phyloP scores from a whole-genome alignment of 192 early-diverging fungal genomes.

The Mortierella alpina region DNA sequence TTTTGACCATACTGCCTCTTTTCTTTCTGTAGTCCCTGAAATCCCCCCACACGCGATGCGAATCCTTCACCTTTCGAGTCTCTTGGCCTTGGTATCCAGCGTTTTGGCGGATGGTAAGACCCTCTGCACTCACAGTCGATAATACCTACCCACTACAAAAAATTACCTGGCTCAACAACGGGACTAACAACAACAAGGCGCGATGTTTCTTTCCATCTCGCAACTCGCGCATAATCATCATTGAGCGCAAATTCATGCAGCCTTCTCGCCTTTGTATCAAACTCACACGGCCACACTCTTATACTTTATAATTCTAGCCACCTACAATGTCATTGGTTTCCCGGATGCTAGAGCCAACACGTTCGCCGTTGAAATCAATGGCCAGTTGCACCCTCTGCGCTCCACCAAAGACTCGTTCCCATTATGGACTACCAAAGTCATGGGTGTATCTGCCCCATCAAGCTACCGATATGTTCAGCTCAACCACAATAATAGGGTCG shows the following conservation, averaged over 20 bases:
- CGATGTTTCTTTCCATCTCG: no score
- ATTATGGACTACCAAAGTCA: conserved; percentile 35
- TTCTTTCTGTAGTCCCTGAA: no score
- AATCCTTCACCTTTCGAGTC: conserved; percentile 7
- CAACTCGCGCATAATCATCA: no score
- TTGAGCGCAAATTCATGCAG: no score
- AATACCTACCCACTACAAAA: no score
- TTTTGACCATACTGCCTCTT: no score
- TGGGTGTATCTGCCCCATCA: conserved; percentile 9
- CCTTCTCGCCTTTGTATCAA: not conserved
- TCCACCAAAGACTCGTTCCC: conserved; percentile 29
- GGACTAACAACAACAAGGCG: no score
- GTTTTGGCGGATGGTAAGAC: conserved; percentile 35
- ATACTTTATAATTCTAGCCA: conserved; percentile 7
- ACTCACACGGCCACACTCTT: not conserved
- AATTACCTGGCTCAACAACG: no score
- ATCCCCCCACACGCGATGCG: conserved; percentile 10
- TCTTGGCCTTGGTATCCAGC: conserved; percentile 27
- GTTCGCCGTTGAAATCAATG: conserved; percentile 32
- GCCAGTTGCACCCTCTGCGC: conserved; percentile 9
- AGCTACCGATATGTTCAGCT: conserved; percentile 28
- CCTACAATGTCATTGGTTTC: conserved; percentile 38
- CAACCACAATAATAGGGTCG: not conserved
- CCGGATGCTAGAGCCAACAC: conserved; percentile 11
- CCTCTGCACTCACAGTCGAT: no score